Percentiles rank a stretch among this genome's conserved stretches.
Evolutionary conservation across 2,329 filamentous ascomycete species (phyloP).

Genomic region (Aspergillus brunneoviolaceus): DNA sequence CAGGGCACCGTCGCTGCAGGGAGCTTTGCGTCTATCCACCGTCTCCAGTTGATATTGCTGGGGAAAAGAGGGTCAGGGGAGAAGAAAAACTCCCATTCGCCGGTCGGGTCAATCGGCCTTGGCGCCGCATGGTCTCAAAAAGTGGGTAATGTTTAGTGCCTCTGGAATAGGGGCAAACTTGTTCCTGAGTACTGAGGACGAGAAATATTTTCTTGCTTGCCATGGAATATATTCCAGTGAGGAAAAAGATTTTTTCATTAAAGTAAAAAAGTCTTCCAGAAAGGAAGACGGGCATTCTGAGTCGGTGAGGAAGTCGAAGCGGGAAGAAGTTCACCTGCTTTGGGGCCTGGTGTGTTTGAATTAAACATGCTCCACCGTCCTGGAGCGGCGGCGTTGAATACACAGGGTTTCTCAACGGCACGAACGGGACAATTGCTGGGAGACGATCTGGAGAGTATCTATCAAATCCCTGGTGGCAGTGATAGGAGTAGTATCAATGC

Average conservation of each 20-base stretch:
- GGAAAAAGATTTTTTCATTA: neutral
- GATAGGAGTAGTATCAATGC: neutral
- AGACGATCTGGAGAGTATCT: neutral
- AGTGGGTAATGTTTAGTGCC: constrained; percentile 3
- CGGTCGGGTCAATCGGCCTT: constrained; percentile 4
- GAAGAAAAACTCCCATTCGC: constrained; percentile 20
- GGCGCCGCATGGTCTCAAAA: constrained; percentile 7
- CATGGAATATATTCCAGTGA: neutral
- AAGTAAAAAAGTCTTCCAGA: neutral
- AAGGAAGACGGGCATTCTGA: neutral
- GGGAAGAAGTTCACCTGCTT: constrained; percentile 18
- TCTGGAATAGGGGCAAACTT: neutral
- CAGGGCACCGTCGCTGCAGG: constrained; percentile 6
- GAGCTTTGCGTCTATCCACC: constrained; percentile 6
- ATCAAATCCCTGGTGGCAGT: neutral
- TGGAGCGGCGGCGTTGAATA: constrained; percentile 29
- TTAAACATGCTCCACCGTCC: constrained; percentile 28
- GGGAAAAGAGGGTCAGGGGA: neutral
- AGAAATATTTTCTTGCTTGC: neutral
- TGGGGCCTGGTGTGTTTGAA: constrained; percentile 35
- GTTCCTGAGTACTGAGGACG: too few species aligned
- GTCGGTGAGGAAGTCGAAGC: constrained; percentile 12
- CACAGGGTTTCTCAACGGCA: constrained; percentile 9
- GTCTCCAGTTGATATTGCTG: constrained; percentile 5
- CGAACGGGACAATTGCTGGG: neutral